Evolutionary conservation across 2,329 filamentous ascomycete species (phyloP), one percentile per base, ranked within the genome.

Genomic region (Aureobasidium sp.): DNA sequence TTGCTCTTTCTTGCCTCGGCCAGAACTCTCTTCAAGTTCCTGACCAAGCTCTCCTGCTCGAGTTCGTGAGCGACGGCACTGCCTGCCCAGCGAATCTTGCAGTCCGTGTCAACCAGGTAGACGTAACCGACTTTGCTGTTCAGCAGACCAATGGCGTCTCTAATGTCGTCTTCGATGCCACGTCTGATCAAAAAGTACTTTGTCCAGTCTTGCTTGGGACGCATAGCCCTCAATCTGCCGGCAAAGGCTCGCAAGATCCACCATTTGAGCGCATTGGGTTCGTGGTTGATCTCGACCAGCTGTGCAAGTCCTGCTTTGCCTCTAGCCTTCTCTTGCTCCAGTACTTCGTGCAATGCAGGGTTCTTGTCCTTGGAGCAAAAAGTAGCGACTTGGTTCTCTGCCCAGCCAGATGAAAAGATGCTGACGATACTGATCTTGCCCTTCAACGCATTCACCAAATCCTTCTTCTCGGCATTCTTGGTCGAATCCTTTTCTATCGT

Each of bases 51-150:
- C 59, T 86, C 81, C 66, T 79, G 81, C 77, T 95, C 90, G 19
- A 82, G 82, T 0, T 81, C 81, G 64, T 85, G 80, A 49, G 86
- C 84, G 50, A 80, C 72, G 14, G 87, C 90, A 70, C 91, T 96
- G 4, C 90, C 94, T 0, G 93, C 94, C 94, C 94, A 99, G 62
- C 94, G 84, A 68, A 99, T 95, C 75, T 86, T 89, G 73, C 91
- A 96, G 66, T 92, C 81, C 65, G 86, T 81, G 73, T 99, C 94
- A 63, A 99, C 80, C 52, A 99, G 80, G 75, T 96, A 99, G 5
- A 92, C 88, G 76, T 97, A 97, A 40, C 92, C 93, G 37, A 97
- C 93, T 75, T 92, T 95, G 67, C 85, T 86, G 75, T 99, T 99
- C 71, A 96, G 77, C 71, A 96, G 73, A 5, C 84, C 84, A 68